Percentiles rank a stretch among this genome's conserved stretches.
Evolutionary conservation across 441 rosid species (phyloP).

Genomic region (Mallotus repandus): DNA sequence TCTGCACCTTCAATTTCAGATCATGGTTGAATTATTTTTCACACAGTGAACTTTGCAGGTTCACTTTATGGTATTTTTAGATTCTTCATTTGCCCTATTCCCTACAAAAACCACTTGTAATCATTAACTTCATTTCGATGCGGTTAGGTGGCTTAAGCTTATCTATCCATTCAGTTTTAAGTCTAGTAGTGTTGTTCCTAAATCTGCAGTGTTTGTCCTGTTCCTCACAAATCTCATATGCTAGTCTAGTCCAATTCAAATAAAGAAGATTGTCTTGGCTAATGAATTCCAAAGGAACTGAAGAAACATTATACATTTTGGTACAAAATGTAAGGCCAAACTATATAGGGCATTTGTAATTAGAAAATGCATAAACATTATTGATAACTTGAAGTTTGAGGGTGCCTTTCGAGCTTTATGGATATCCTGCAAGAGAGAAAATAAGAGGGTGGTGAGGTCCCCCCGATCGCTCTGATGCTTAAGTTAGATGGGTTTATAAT

Average conservation of each 20-base stretch:
- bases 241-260: constrained; percentile 18
- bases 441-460: too few relatives aligned
- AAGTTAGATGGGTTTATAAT: too few relatives aligned
- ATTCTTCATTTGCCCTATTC: too few relatives aligned
- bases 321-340: constrained; percentile 17
- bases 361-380: constrained; percentile 4
- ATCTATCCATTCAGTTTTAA: constrained; percentile 17
- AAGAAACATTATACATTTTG: too few relatives aligned
- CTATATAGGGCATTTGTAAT: not conserved
- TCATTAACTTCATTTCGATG: constrained; percentile 10
- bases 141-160: constrained; percentile 6
- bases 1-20: too few relatives aligned
- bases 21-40: too few relatives aligned
- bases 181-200: constrained; percentile 1
- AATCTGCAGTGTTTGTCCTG: constrained; percentile 14
- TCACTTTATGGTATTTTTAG: too few relatives aligned
- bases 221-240: constrained; percentile 19
- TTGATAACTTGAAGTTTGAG: too few relatives aligned
- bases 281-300: constrained; percentile 4
- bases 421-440: too few relatives aligned
- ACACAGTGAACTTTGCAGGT: too few relatives aligned
- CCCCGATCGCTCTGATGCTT: too few relatives aligned
- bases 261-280: constrained; percentile 3
- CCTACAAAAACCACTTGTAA: constrained; percentile 19
- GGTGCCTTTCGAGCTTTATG: too few relatives aligned